Conservation (phyloP, 768 basidiomycete species). For the Leccinum variicolor region DNA sequence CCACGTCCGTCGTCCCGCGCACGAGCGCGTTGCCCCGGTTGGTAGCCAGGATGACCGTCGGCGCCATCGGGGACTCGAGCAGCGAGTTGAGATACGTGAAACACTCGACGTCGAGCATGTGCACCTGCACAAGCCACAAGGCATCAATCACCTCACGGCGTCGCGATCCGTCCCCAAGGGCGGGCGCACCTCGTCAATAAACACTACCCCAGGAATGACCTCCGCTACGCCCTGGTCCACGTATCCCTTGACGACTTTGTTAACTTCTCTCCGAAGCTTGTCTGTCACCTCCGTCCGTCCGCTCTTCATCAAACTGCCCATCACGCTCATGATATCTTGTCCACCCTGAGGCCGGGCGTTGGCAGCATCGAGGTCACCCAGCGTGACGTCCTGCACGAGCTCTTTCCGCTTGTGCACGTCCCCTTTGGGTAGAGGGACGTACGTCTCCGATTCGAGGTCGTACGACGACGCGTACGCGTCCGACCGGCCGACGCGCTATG, state of each 20-base stretch:
- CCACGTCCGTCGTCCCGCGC: constrained; percentile 88
- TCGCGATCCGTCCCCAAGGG: neutral
- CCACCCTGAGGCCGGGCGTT: constrained; percentile 96
- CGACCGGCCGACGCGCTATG: constrained; percentile 89
- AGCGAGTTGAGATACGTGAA: constrained; percentile 98
- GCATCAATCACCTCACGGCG: neutral
- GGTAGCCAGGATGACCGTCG: constrained; percentile 95
- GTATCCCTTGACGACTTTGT: constrained; percentile 95
- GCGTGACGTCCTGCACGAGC: constrained; percentile 90
- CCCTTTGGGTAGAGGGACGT: constrained; percentile 95
- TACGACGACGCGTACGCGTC: constrained; percentile 98
- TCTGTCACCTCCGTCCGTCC: constrained; percentile 96
- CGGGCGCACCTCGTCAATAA: constrained; percentile 90
- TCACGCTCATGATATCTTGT: constrained; percentile 98
- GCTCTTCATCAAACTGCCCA: constrained; percentile 89
- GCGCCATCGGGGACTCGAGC: constrained; percentile 94
- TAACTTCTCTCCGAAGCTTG: constrained; percentile 91
- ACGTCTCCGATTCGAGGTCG: constrained; percentile 97
- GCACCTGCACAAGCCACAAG: constrained; percentile 56
- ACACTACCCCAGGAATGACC: constrained; percentile 95
- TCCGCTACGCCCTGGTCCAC: constrained; percentile 99
- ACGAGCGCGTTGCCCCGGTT: constrained; percentile 93
- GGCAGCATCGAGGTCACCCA: constrained; percentile 94
- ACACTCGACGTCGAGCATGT: constrained; percentile 99
- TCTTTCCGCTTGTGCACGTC: constrained; percentile 97